A percentile compares a stretch with the other conserved stretches of the same genome.
Conservation (phyloP, 148 eudicot species). For the Fagopyrum homotropicum region DNA sequence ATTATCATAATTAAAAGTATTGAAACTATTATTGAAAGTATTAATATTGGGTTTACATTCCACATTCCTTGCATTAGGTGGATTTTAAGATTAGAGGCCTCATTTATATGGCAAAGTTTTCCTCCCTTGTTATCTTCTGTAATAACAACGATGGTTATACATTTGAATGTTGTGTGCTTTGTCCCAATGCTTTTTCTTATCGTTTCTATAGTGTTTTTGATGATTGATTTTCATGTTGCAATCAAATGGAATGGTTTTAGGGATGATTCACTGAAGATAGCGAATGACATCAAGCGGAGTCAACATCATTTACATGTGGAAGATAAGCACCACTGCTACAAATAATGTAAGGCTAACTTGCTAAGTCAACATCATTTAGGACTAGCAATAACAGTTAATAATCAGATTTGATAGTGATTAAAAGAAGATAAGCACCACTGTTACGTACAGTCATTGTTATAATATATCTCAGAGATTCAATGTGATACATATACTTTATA, state of each 20-base stretch:
- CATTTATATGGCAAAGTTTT: neutral
- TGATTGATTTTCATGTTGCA: neutral
- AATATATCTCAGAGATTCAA: neutral
- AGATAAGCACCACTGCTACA: neutral
- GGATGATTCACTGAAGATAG: slow-evolving; percentile 50
- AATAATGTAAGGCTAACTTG: neutral
- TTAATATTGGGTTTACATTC: neutral
- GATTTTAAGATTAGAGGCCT: neutral
- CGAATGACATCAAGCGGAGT: slow-evolving; percentile 34
- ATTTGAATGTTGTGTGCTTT: neutral
- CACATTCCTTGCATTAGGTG: neutral
- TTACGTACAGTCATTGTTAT: neutral
- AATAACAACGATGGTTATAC: neutral
- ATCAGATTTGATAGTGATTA: neutral
- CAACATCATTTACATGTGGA: no score
- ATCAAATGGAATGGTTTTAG: slow-evolving; percentile 61
- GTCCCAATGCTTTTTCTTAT: neutral
- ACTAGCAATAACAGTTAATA: neutral
- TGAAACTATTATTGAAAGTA: neutral
- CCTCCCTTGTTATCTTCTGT: neutral
- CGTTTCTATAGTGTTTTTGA: neutral
- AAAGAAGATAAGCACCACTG: neutral
- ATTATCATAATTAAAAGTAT: neutral
- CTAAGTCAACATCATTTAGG: neutral
- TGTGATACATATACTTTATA: neutral